Percentiles rank a stretch among this genome's conserved stretches.
Conservation (phyloP, 768 basidiomycete genomes). For the Lyophyllum semitale region DNA sequence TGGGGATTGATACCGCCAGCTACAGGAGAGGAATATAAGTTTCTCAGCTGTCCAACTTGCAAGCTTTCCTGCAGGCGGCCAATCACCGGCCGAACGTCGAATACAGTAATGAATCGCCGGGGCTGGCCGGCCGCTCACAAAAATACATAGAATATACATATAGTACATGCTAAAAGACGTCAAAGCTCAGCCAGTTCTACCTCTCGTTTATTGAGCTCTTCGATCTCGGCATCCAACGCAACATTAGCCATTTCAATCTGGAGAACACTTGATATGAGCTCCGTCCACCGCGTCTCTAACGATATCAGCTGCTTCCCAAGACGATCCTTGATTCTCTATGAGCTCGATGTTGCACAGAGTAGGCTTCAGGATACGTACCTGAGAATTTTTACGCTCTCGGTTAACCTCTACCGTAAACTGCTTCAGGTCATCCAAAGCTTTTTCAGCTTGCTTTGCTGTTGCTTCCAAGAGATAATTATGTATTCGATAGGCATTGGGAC, state of each 20-base stretch:
- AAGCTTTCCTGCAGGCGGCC: slow-evolving; percentile 14
- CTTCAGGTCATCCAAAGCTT: slow-evolving; percentile 73
- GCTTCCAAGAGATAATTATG: slow-evolving; percentile 88
- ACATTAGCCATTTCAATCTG: slow-evolving; percentile 96
- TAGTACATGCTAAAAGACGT: slow-evolving; percentile 2
- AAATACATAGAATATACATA: neutral
- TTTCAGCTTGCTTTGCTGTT: slow-evolving; percentile 71
- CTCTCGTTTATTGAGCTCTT: slow-evolving; percentile 56
- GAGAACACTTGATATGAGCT: slow-evolving; percentile 84
- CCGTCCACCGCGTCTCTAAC: slow-evolving; percentile 90
- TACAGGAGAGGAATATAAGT: slow-evolving; percentile 21
- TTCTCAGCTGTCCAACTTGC: slow-evolving; percentile 16
- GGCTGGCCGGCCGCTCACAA: slow-evolving; percentile 12
- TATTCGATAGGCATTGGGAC: slow-evolving; percentile 88
- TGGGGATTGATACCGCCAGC: slow-evolving; percentile 41
- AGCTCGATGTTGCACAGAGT: neutral
- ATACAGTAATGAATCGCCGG: slow-evolving; percentile 9
- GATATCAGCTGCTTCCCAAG: slow-evolving; percentile 78
- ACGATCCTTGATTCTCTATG: slow-evolving; percentile 53
- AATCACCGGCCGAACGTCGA: slow-evolving; percentile 14
- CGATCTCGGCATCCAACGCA: slow-evolving; percentile 82
- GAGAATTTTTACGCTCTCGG: slow-evolving; percentile 82
- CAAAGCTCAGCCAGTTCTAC: slow-evolving; percentile 56
- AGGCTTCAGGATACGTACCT: slow-evolving; percentile 46
- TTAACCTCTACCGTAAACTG: slow-evolving; percentile 84